phyloP scores from a whole-genome alignment of 1,284 basidiomycete genomes.

The Puccinia novopanici region DNA sequence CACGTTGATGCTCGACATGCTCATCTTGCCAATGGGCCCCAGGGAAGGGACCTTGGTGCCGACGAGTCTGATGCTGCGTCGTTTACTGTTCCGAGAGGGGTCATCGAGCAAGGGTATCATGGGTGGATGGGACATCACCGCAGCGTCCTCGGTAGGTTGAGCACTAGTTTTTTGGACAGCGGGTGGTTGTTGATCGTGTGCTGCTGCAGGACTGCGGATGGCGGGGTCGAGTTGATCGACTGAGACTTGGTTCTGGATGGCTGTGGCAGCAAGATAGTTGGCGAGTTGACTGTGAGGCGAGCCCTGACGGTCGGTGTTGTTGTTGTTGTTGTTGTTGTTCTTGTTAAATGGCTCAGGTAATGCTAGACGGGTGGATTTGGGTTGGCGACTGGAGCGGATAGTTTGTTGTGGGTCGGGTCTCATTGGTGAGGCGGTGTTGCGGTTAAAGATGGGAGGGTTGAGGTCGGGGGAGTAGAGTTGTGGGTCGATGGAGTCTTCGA shows the following conservation, averaged over 20 bases:
- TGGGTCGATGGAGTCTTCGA: slow-evolving; percentile 45
- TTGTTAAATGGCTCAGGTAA: slow-evolving; percentile 12
- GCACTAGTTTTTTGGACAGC: background rate
- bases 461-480: slow-evolving; percentile 41
- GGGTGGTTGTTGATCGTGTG: background rate
- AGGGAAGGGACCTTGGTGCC: slow-evolving; percentile 47
- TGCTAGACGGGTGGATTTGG: slow-evolving; percentile 11
- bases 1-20: slow-evolving; percentile 32
- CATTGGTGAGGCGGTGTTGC: background rate
- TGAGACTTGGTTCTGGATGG: background rate
- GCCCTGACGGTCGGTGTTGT: background rate
- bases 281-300: slow-evolving; percentile 40
- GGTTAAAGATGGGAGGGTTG: slow-evolving; percentile 35
- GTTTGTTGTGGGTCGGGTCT: slow-evolving; percentile 17
- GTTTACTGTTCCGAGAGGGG: slow-evolving; percentile 25
- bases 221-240: slow-evolving; percentile 15
- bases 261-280: slow-evolving; percentile 27
- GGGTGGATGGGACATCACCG: slow-evolving; percentile 39
- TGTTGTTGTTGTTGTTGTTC: background rate
- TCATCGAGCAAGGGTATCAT: slow-evolving; percentile 48
- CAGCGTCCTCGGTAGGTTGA: background rate
- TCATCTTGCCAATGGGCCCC: slow-evolving; percentile 44
- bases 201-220: background rate
- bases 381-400: slow-evolving; percentile 3
- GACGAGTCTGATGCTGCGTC: slow-evolving; percentile 33